Percentiles rank a stretch among this genome's conserved stretches.
Evolutionary conservation across 495 filamentous ascomycete species (phyloP).

Genomic region (Penicillium waksmanii): DNA sequence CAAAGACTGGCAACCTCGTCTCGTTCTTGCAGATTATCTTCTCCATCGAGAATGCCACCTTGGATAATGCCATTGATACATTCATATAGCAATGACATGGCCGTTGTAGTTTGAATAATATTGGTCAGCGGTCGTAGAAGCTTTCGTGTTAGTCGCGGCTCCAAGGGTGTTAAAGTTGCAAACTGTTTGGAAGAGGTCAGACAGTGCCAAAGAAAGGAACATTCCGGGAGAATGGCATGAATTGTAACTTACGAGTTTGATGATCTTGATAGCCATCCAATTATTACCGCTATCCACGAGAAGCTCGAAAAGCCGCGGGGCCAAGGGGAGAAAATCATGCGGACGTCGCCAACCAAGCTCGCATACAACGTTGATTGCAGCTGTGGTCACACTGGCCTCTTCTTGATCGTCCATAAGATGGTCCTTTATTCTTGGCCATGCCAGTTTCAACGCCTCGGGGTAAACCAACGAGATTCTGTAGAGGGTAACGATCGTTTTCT

Average conservation of each 20-base stretch:
- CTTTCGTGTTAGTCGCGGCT: constrained; percentile 89
- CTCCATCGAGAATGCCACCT: constrained; percentile 85
- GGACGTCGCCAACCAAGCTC: constrained; percentile 94
- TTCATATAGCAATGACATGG: constrained; percentile 96
- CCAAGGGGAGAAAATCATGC: constrained; percentile 89
- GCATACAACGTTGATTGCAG: constrained; percentile 95
- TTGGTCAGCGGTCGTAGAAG: constrained; percentile 92
- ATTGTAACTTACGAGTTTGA: constrained; percentile 75
- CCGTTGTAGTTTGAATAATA: constrained; percentile 89
- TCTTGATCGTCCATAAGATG: constrained; percentile 87
- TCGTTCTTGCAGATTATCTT: constrained; percentile 72
- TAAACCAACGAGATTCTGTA: constrained; percentile 93
- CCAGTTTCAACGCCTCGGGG: constrained; percentile 86
- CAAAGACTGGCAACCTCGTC: constrained; percentile 95
- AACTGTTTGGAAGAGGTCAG: constrained; percentile 62
- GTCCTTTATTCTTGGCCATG: constrained; percentile 97
- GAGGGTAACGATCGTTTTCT: constrained; percentile 92
- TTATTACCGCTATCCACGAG: constrained; percentile 94
- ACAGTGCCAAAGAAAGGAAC: not conserved
- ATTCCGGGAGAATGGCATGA: not conserved
- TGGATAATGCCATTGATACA: constrained; percentile 98
- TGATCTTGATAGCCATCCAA: constrained; percentile 99
- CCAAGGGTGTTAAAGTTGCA: constrained; percentile 89
- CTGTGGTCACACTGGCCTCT: constrained; percentile 91
- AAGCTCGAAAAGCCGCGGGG: constrained; percentile 88